These are phyloP conservation scores for Penicillium cosmopolitanum DNA, from an alignment of 495 filamentous ascomycete species.

Conservation along the genomic window DNA sequence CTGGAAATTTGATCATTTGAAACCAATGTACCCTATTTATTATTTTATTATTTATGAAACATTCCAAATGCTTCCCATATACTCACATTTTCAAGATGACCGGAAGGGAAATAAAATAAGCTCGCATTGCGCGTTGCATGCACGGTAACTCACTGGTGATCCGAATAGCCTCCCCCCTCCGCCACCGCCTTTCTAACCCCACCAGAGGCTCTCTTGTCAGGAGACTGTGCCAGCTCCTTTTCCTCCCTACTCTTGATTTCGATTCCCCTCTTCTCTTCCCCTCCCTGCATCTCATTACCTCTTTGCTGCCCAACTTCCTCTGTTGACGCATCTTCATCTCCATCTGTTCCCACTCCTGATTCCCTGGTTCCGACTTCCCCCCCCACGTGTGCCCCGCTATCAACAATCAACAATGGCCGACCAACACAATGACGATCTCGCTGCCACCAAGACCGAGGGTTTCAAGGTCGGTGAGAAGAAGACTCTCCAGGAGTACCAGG, in stretches of 20 bases:
- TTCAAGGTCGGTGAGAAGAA: conserved; percentile 99
- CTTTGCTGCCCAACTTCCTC: conserved; percentile 5
- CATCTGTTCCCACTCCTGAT: neutral
- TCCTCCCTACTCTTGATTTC: neutral
- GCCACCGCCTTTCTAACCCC: conserved; percentile 55
- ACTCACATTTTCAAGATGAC: neutral
- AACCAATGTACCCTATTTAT: no score
- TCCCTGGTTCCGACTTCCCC: conserved; percentile 1
- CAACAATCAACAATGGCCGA: conserved; percentile 63
- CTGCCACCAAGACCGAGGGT: conserved; percentile 84
- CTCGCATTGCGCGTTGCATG: neutral
- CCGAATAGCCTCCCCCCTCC: conserved; percentile 40
- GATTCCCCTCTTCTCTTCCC: conserved; percentile 3
- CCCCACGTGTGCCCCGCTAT: conserved; percentile 3
- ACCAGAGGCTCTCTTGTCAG: conserved; percentile 25
- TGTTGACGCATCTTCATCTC: conserved; percentile 3
- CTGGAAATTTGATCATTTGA: no score
- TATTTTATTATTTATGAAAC: no score
- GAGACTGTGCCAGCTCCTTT: conserved; percentile 20
- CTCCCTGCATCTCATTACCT: neutral
- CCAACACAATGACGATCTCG: conserved; percentile 78
- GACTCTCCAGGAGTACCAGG: conserved; percentile 85
- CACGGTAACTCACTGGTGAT: neutral
- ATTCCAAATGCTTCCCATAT: neutral
- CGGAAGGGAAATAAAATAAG: neutral